These are phyloP conservation scores for Dioscorea zingiberensis DNA, from an alignment of 106 monocot species.

Conservation along the genomic window DNA sequence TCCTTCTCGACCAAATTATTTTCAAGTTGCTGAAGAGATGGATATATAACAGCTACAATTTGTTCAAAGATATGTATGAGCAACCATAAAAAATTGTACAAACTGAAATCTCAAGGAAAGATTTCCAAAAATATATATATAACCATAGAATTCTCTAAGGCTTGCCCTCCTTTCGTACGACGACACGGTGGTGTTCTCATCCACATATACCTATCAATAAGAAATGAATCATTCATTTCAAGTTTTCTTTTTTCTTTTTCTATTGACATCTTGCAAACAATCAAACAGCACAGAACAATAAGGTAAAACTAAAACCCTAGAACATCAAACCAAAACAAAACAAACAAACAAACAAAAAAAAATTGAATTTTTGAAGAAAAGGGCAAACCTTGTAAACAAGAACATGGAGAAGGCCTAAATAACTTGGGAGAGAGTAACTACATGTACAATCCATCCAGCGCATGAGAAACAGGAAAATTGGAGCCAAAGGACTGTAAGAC, in stretches of 20 bases:
- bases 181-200: conserved; percentile 46
- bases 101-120: neutral
- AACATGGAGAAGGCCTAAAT: conserved; percentile 76
- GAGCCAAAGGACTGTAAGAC: conserved; percentile 59
- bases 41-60: conserved; percentile 73
- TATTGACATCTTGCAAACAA: too few relatives aligned
- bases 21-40: conserved; percentile 76
- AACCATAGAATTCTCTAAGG: conserved; percentile 79
- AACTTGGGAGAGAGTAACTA: conserved; percentile 59
- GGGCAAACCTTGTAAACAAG: conserved; percentile 69
- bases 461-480: conserved; percentile 57
- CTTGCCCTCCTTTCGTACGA: conserved; percentile 72
- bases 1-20: conserved; percentile 33
- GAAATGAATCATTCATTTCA: too few relatives aligned
- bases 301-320: too few relatives aligned
- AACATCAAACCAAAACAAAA: neutral
- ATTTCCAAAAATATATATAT: neutral
- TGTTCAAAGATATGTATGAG: conserved; percentile 1
- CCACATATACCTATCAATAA: conserved; percentile 57
- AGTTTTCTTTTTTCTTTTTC: too few relatives aligned
- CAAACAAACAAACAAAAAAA: neutral
- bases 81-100: neutral
- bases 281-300: too few relatives aligned
- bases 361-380: neutral
- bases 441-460: conserved; percentile 66